Conservation (phyloP, 2,329 filamentous ascomycete genomes). For the Diaporthe velutina region DNA sequence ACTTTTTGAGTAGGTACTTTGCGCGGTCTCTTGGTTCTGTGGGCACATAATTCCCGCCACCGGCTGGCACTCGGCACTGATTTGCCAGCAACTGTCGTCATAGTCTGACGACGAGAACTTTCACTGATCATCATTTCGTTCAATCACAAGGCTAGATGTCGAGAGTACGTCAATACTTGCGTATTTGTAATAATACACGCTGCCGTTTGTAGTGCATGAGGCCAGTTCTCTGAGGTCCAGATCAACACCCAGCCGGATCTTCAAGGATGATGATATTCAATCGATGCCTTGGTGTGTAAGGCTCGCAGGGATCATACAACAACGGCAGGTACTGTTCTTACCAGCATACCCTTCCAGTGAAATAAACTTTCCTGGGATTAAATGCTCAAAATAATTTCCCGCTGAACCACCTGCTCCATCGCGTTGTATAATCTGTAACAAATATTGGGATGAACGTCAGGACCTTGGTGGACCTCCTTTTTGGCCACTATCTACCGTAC, state of each 20-base stretch:
- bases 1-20: too few species aligned
- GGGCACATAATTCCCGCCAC: conserved; percentile 14
- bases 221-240: not conserved
- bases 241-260: not conserved
- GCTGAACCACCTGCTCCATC: not conserved
- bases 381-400: conserved; percentile 16
- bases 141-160: not conserved
- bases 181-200: too few species aligned
- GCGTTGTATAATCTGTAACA: not conserved
- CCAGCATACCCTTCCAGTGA: not conserved
- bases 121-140: not conserved
- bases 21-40: not conserved
- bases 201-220: not conserved
- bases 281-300: not conserved
- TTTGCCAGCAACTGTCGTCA: not conserved
- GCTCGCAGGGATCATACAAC: not conserved
- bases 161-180: not conserved
- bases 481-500: not conserved
- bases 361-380: conserved; percentile 23
- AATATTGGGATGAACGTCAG: conserved; percentile 1
- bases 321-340: not conserved
- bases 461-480: not conserved
- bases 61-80: not conserved
- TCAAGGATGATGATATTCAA: not conserved
- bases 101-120: not conserved